Conservation (phyloP, 2,329 filamentous ascomycete species). For the Blastomyces parvus region DNA sequence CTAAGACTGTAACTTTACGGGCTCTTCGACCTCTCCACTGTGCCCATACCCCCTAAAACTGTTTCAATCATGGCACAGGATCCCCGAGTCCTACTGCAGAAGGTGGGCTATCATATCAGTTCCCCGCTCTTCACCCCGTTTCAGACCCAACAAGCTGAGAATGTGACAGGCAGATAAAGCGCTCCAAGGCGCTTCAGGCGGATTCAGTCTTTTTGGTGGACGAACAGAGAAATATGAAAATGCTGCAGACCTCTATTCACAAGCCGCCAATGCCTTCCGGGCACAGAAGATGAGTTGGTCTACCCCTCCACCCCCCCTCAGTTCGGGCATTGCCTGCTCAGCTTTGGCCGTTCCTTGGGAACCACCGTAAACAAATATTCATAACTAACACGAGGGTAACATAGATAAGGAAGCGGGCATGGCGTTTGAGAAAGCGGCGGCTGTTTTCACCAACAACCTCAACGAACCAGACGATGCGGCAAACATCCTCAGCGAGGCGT, state of each 20-base stretch:
- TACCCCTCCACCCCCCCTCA: background rate
- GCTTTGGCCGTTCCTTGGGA: background rate
- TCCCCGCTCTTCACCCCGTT: constrained; percentile 17
- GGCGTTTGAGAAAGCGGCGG: constrained; percentile 77
- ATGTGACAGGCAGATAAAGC: constrained; percentile 70
- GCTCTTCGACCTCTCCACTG: background rate
- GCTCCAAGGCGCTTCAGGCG: constrained; percentile 60
- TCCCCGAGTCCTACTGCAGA: constrained; percentile 66
- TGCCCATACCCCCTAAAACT: background rate
- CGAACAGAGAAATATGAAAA: constrained; percentile 80
- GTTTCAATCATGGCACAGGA: constrained; percentile 51
- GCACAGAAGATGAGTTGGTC: constrained; percentile 69
- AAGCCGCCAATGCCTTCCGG: constrained; percentile 86
- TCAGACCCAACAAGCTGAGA: constrained; percentile 20
- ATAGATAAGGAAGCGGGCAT: constrained; percentile 74
- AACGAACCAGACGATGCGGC: constrained; percentile 90
- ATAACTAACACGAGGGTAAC: background rate
- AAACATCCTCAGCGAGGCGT: constrained; percentile 79
- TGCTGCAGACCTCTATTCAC: constrained; percentile 75
- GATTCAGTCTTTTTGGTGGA: constrained; percentile 85
- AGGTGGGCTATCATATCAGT: constrained; percentile 43
- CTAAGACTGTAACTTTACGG: background rate
- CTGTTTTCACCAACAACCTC: constrained; percentile 67
- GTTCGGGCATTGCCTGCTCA: background rate
- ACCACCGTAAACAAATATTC: background rate